These are phyloP conservation scores for Cladosporium oxysporum DNA, from an alignment of 2,329 filamentous ascomycete species.

Conservation along the genomic window DNA sequence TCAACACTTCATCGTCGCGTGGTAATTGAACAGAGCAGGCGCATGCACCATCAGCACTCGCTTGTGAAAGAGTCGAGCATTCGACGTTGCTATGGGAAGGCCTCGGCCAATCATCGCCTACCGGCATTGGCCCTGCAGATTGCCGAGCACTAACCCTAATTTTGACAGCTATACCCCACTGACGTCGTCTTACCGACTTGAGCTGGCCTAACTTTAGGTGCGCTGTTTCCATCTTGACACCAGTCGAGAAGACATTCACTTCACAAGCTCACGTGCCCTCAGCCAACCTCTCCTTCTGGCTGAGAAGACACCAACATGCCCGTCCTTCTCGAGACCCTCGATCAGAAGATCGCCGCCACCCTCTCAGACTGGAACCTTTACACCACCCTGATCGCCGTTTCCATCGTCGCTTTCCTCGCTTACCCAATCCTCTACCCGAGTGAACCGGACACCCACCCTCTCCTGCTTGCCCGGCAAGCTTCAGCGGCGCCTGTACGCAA, in stretches of 20 bases:
- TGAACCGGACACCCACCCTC: slow-evolving; percentile 89
- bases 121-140: neutral
- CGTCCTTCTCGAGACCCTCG: slow-evolving; percentile 64
- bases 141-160: neutral
- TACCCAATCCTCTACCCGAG: slow-evolving; percentile 70
- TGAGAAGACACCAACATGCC: slow-evolving; percentile 37
- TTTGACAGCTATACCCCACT: slow-evolving; percentile 5
- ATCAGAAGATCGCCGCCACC: slow-evolving; percentile 68
- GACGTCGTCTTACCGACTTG: neutral
- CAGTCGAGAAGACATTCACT: neutral
- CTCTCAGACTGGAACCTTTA: slow-evolving; percentile 80
- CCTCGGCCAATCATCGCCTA: neutral
- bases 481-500: slow-evolving; percentile 76
- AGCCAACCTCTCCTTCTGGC: neutral
- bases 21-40: neutral
- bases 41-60: neutral
- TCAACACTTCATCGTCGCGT: slow-evolving; percentile 14
- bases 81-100: slow-evolving; percentile 5
- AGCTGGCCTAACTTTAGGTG: neutral
- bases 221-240: neutral
- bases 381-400: slow-evolving; percentile 70
- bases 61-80: neutral
- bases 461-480: slow-evolving; percentile 84
- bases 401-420: slow-evolving; percentile 66
- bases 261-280: neutral